Evolutionary conservation across 1,139 yeast species (phyloP), one percentile per base, ranked within the genome.

Genomic region (Nakaseomyces bracarensis): DNA sequence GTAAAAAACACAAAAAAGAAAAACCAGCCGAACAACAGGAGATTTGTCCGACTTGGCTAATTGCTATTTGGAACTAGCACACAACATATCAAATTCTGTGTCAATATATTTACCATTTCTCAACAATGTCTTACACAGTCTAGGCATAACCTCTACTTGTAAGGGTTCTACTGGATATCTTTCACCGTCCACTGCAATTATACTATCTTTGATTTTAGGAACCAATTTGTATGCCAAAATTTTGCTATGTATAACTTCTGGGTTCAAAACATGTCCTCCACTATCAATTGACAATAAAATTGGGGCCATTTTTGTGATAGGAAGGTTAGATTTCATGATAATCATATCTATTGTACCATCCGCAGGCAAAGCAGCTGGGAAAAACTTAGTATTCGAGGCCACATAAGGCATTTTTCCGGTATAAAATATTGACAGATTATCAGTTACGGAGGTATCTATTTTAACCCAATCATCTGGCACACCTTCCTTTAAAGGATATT

Each of bases 391-490:
- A 53, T 82, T 93, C 23, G 77, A 72, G 2, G 96, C 77, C 53
- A 91, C 74, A 62, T 82, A 83, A 3, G 97, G 96, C 87, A 91
- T 81, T 50, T 87, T 85, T 1, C 98, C 97, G 3, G 83, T 83
- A 57, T 89, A 91, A 52, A 89, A 82, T 29, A 87, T 73, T 41
- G 77, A 77, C 44, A 85, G 60, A 41, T 79, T 73, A 18, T 71
- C 61, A 0, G 82, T 64, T 1, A 71, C 50, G 1, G 60, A 57
- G 3, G 68, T 60, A 42, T 80, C 77, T 2, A 81, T 53, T 46
- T 68, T 62, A 31, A 68, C 72, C 98, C 98, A 91, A 53, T 76
- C 82, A 1, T 53, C 55, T 0, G 95, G 91, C 0, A 81, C 65
- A 0, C 71, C 70, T 8, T 72, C 73, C 10, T 64, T 56, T 10